Base-by-base conservation (phyloP, 371 early-diverging fungal species). In the Apophysomyces elegans region DNA sequence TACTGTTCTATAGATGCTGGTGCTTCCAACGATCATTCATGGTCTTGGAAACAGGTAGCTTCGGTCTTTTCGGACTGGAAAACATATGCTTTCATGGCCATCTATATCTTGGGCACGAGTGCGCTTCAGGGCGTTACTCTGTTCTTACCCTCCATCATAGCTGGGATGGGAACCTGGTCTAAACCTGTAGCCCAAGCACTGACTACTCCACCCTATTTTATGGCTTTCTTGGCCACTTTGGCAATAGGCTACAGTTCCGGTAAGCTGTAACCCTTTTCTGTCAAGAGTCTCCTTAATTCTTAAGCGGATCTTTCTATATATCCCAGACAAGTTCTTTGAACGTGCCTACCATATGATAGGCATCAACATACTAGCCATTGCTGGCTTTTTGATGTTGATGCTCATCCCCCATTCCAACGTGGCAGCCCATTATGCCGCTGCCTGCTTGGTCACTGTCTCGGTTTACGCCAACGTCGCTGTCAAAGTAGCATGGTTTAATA, bases 21-120 rank as follows among this genome's bases (percentile, higher is more conserved):
- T 36, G 72, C 68, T 39, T 71, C 77, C 5, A 63, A 80, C 56
- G 73, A 75, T 59, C 75, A 80, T 58, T 72, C 76, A 4, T 80
- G 77, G 77, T 77, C 80, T 11, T 80, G 80, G 80, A 63, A 64
- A 18, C 76, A 73, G 54, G 77, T 69, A 1, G 56, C 35, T 14
- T 75, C 76, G 12, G 80, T 80, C 0, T 80, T 80, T 39, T 67
- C 54, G n/a, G 80, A 80, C 45, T 80, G 74, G 70, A 80, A 80
- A 37, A 75, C 78, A 0, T 80, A 75, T 21, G 36, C 68, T 6
- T 80, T 70, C 46, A 74, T 72, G 72, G 18, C 62, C 7, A 77
- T 80, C 35, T 80, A 80, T 36, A 75, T 80, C 36, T 46, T 68
- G 1, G 80, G 80, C 6, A 77, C 80, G 1, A 71, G 64, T 62